These are phyloP conservation scores for Schizonepeta tenuifolia DNA, from an alignment of 257 asterid genomes.

Conservation along the genomic window DNA sequence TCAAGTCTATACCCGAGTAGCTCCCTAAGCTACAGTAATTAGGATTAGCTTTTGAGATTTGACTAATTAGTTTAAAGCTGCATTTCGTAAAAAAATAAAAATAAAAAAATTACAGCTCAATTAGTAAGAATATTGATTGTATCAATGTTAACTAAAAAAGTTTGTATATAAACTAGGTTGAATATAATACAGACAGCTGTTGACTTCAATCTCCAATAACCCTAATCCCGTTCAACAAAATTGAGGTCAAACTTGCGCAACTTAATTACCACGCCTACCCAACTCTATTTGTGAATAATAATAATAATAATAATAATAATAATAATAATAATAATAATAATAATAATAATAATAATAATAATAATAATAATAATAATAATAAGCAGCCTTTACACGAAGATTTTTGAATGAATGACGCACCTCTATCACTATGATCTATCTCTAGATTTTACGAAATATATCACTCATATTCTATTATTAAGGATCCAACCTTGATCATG, in stretches of 20 bases:
- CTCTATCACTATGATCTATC: not conserved
- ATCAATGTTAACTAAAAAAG: not conserved
- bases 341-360: too few species aligned
- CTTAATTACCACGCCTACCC: conserved; percentile 17
- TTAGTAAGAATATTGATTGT: conserved; percentile 4
- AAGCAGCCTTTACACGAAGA: not conserved
- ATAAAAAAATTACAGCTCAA: not conserved
- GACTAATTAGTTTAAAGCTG: not conserved
- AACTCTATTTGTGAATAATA: not conserved
- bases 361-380: too few species aligned
- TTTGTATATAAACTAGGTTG: not conserved
- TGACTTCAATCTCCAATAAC: conserved; percentile 13
- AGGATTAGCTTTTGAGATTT: not conserved
- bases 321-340: too few species aligned
- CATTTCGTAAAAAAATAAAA: not conserved
- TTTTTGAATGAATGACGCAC: not conserved
- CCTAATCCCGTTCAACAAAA: not conserved
- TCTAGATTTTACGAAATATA: not conserved
- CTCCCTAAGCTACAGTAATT: conserved; percentile 1
- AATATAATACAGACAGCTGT: conserved; percentile 13
- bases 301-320: too few species aligned
- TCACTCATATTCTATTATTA: not conserved
- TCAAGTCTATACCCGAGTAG: not conserved
- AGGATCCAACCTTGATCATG: not conserved
- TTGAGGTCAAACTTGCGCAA: conserved; percentile 12